These are phyloP conservation scores for Debaryomycetaceae sp. DNA, from an alignment of 1,139 yeast genomes.

Conservation along the genomic window DNA sequence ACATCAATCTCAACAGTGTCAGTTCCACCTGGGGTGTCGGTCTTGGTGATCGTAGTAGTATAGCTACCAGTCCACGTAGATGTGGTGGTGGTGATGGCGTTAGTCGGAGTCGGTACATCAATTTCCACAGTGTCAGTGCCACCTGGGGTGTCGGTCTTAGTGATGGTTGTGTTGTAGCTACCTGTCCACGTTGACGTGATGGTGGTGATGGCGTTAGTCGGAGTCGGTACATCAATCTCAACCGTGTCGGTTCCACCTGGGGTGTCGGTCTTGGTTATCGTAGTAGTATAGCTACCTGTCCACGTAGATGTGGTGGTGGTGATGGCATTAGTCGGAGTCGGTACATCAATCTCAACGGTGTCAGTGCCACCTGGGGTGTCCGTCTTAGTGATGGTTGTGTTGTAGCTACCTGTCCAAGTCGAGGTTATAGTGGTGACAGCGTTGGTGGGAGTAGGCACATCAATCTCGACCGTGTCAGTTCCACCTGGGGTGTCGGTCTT, in stretches of 20 bases:
- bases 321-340: neutral
- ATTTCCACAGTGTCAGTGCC: constrained; percentile 10
- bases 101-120: constrained; percentile 10
- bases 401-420: constrained; percentile 6
- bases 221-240: constrained; percentile 2
- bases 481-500: constrained; percentile 8
- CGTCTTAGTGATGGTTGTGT: constrained; percentile 6
- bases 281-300: constrained; percentile 9
- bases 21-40: constrained; percentile 7
- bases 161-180: constrained; percentile 2
- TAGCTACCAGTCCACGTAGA: constrained; percentile 7
- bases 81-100: constrained; percentile 3
- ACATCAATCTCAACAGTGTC: constrained; percentile 6
- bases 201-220: constrained; percentile 13
- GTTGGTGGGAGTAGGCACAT: constrained; percentile 10
- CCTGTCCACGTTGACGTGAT: constrained; percentile 6
- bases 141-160: constrained; percentile 8
- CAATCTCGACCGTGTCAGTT: constrained; percentile 10
- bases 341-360: constrained; percentile 6
- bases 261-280: constrained; percentile 10
- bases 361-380: constrained; percentile 7
- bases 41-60: constrained; percentile 6
- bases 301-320: constrained; percentile 17
- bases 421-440: constrained; percentile 4
- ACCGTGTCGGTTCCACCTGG: constrained; percentile 13